Evolutionary conservation across 73 alveolate genomes (phyloP).

Genomic region (Paramecium sonneborni): DNA sequence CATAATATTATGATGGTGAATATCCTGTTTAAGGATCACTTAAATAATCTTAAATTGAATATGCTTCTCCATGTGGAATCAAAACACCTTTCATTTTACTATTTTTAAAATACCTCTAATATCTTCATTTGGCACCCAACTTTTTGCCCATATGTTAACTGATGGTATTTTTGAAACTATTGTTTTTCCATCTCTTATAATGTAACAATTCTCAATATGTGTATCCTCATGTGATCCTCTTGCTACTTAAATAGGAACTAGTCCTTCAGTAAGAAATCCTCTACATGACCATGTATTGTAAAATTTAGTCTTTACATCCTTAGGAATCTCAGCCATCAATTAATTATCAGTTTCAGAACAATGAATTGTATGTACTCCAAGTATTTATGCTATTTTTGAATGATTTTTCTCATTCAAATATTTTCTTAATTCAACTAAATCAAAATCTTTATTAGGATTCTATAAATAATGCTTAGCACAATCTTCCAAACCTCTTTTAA

Average conservation of each 20-base stretch:
- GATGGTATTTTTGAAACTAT: not conserved
- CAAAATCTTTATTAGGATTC: not conserved
- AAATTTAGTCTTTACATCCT: not conserved
- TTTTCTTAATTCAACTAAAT: not conserved
- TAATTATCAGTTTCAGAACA: slow-evolving; percentile 24
- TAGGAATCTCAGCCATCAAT: not conserved
- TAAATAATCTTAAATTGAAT: not conserved
- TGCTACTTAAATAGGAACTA: slow-evolving; percentile 25
- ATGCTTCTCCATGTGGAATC: slow-evolving; percentile 52
- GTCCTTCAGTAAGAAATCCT: slow-evolving; percentile 44
- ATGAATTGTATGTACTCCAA: slow-evolving; percentile 29
- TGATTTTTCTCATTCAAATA: slow-evolving; percentile 10
- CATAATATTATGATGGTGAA: slow-evolving; percentile 33
- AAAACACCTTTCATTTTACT: not conserved
- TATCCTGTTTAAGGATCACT: slow-evolving; percentile 45
- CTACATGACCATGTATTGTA: slow-evolving; percentile 51
- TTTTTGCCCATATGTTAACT: not conserved
- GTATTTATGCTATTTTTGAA: slow-evolving; percentile 2
- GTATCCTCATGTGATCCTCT: slow-evolving; percentile 7
- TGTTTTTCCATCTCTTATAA: not conserved
- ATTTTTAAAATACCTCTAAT: not conserved
- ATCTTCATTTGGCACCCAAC: slow-evolving; percentile 25
- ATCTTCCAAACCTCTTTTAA: slow-evolving; percentile 30
- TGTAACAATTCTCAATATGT: not conserved
- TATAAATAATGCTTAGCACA: not conserved